phyloP scores from a whole-genome alignment of 352 stramenopile genomes.

The Detonula confervacea region DNA sequence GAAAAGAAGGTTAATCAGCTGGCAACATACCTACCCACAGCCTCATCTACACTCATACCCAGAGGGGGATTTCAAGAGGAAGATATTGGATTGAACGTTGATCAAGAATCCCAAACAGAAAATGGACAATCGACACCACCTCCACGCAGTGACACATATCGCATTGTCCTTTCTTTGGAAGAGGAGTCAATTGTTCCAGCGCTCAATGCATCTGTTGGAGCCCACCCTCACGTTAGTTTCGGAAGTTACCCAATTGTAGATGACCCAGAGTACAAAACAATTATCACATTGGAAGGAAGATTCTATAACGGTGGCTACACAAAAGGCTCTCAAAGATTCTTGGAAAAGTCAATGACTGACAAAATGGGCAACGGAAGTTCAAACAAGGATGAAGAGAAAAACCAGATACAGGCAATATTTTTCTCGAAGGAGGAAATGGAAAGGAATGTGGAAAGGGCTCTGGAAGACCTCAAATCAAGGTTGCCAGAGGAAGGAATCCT shows the following conservation, averaged over 20 bases:
- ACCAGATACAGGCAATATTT: constrained; percentile 1
- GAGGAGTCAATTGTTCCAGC: constrained; percentile 72
- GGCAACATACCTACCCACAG: constrained; percentile 67
- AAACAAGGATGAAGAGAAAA: background rate
- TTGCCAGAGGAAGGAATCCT: constrained; percentile 72
- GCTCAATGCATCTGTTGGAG: constrained; percentile 69
- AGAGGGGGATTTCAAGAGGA: constrained; percentile 11
- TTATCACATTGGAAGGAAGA: constrained; percentile 78
- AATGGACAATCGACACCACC: constrained; percentile 34
- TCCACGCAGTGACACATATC: constrained; percentile 55
- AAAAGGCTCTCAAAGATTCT: constrained; percentile 19
- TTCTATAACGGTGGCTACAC: constrained; percentile 39
- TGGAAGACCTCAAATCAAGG: constrained; percentile 71
- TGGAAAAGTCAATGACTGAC: constrained; percentile 10
- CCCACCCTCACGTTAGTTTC: constrained; percentile 74
- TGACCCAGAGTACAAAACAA: constrained; percentile 78
- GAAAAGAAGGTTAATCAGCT: constrained; percentile 85
- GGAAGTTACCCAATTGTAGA: constrained; percentile 81
- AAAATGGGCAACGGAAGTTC: background rate
- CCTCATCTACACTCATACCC: background rate
- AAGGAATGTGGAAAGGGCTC: constrained; percentile 61
- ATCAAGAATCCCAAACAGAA: constrained; percentile 2
- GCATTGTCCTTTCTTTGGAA: constrained; percentile 68
- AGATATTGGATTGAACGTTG: constrained; percentile 17
- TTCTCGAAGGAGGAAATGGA: constrained; percentile 72